Evolutionary conservation across 129 eudicot genomes (phyloP), one percentile per base, ranked within the genome.

Genomic region (Centrapalus pauciflorus): DNA sequence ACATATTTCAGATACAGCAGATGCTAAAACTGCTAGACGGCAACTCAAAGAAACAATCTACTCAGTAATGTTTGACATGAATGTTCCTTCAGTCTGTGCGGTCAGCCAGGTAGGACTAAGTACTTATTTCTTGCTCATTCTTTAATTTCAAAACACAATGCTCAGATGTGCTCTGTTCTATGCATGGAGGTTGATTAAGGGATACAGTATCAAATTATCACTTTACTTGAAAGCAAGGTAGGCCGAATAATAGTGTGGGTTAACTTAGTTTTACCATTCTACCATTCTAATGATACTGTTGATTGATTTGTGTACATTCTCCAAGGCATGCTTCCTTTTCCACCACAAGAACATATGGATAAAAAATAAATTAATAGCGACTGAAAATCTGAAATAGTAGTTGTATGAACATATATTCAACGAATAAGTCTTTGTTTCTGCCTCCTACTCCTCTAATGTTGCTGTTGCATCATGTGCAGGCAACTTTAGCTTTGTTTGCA

Each of bases 21-120:
- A 85, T 40, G 96, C 90, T 63, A 89, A 70, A 89, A 79, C 81
- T 26, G 80, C 95, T 61, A 77, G 99, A 82, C 72, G 86, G 69
- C 96, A 89, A 75, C 86, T 93, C 9, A 88, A 78, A 66, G 87
- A 86, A 49, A 86, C 95, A 55, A 86, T 93, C 72, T 77, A 86
- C 70, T 75, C 84, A 7, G 79, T 87, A 54, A 66, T 93, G 37
- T 93, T 88, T 80, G 95, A 81, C 84, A 82, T 93, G 99, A 87
- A 89, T 78, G 99, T 93, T 77, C 98, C 99, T 55, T 89, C 95
- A 55, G 82, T 93, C 30, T 89, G 95, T 78, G 98, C 98, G 66
- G 75, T 93, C 81, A 83, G 84, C 72, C 98, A 93, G 98, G 98
- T 92, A n/a, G 32, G 54, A 72, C 59, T 38, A 23, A 35, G 9